phyloP scores from a whole-genome alignment of 805 yeast genomes.

The Candida golubevii region DNA sequence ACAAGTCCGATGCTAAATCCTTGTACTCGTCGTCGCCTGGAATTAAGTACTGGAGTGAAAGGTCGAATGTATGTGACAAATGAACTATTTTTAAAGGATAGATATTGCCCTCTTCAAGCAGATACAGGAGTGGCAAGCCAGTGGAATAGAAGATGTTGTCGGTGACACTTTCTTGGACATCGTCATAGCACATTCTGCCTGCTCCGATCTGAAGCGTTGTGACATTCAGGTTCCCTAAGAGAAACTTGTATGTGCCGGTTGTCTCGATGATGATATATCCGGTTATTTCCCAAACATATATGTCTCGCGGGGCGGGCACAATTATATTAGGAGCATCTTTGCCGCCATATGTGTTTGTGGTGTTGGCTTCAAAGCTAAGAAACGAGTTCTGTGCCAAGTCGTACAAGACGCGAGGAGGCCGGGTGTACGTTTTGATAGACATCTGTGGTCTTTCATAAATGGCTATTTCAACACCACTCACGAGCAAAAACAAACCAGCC shows the following conservation, averaged over 20 bases:
- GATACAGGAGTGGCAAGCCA: neutral
- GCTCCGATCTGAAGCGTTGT: constrained; percentile 1
- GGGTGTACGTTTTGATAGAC: neutral
- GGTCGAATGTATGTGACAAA: neutral
- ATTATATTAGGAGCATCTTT: neutral
- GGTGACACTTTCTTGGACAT: constrained; percentile 1
- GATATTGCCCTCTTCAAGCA: neutral
- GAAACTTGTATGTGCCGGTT: neutral
- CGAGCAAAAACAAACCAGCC: too few relatives aligned
- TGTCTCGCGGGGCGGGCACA: constrained; percentile 1
- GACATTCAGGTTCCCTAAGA: neutral
- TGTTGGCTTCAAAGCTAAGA: neutral
- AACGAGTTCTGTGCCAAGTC: constrained; percentile 3
- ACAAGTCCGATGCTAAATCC: neutral
- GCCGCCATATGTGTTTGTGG: neutral
- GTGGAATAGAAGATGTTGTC: neutral
- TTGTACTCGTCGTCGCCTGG: neutral
- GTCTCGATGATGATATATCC: neutral
- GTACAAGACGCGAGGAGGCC: neutral
- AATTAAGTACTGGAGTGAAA: neutral
- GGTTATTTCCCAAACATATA: constrained; percentile 1
- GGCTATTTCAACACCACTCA: neutral
- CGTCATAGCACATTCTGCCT: constrained; percentile 3
- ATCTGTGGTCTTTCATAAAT: neutral
- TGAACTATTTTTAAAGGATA: constrained; percentile 1